Percentiles rank a stretch among this genome's conserved stretches.
Evolutionary conservation across 2,329 filamentous ascomycete species (phyloP).

Genomic region (Aspergillus candidus): DNA sequence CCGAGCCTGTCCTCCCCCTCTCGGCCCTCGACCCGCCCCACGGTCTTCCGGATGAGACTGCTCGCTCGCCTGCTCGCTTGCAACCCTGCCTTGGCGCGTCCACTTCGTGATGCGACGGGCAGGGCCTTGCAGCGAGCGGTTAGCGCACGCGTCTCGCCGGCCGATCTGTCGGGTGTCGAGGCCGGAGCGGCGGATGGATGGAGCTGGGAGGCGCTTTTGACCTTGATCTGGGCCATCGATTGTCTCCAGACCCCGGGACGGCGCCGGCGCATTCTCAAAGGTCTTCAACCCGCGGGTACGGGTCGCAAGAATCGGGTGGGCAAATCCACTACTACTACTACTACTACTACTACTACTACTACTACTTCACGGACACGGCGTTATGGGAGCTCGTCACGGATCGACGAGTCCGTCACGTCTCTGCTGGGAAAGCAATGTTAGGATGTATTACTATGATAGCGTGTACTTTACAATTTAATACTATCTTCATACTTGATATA

Average conservation of each 20-base stretch:
- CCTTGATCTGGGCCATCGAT: constrained; percentile 42
- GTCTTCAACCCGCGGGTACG: constrained; percentile 9
- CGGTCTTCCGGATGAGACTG: constrained; percentile 46
- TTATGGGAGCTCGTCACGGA: constrained; percentile 33
- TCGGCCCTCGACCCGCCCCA: constrained; percentile 40
- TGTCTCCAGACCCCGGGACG: constrained; percentile 35
- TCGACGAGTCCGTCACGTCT: constrained; percentile 25
- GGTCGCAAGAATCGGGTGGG: too few relatives aligned
- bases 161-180: constrained; percentile 30
- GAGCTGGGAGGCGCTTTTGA: constrained; percentile 43
- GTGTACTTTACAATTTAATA: constrained; percentile 3
- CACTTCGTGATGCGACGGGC: constrained; percentile 49
- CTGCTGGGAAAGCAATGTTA: constrained; percentile 26
- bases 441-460: constrained; percentile 21
- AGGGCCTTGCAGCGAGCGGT: constrained; percentile 48
- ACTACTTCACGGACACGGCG: constrained; percentile 25
- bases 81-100: constrained; percentile 51
- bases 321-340: constrained; percentile 4
- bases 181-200: constrained; percentile 22
- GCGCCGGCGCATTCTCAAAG: constrained; percentile 22
- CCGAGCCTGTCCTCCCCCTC: constrained; percentile 43
- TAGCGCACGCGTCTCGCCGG: constrained; percentile 36
- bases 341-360: too few relatives aligned
- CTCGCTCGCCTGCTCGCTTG: constrained; percentile 47
- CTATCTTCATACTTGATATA: too few relatives aligned